phyloP scores from a whole-genome alignment of 1,284 basidiomycete species.

The Lentinus polychrous region DNA sequence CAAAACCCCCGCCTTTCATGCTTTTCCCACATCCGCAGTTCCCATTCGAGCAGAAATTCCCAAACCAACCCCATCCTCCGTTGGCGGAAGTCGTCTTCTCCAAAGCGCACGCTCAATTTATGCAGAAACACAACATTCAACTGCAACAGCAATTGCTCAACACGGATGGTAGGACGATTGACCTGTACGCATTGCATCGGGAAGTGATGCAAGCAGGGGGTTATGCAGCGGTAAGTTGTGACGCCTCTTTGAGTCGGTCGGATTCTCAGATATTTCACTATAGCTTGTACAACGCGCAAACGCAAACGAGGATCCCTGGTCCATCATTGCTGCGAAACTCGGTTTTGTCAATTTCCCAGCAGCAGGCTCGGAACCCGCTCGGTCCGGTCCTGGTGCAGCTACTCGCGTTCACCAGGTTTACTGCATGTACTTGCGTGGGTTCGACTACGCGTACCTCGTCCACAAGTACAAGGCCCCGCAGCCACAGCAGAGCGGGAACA shows the following conservation, averaged over 20 bases:
- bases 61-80: neutral
- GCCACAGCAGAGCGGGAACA: conserved; percentile 5
- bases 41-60: neutral
- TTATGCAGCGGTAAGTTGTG: conserved; percentile 33
- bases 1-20: neutral
- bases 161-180: conserved; percentile 46
- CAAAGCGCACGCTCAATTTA: conserved; percentile 39
- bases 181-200: conserved; percentile 49
- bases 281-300: conserved; percentile 35
- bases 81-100: conserved; percentile 47
- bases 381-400: conserved; percentile 51
- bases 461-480: conserved; percentile 13
- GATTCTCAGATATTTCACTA: conserved; percentile 1
- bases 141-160: conserved; percentile 35
- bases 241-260: conserved; percentile 1
- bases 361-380: conserved; percentile 46
- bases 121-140: conserved; percentile 31
- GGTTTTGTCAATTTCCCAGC: conserved; percentile 57
- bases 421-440: conserved; percentile 45
- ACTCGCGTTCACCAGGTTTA: conserved; percentile 55
- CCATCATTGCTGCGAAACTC: conserved; percentile 55
- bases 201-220: conserved; percentile 55
- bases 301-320: conserved; percentile 46
- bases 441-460: conserved; percentile 49
- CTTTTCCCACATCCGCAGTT: neutral